Conservation (phyloP, 2,329 filamentous ascomycete species). For the Alternaria alternata region DNA sequence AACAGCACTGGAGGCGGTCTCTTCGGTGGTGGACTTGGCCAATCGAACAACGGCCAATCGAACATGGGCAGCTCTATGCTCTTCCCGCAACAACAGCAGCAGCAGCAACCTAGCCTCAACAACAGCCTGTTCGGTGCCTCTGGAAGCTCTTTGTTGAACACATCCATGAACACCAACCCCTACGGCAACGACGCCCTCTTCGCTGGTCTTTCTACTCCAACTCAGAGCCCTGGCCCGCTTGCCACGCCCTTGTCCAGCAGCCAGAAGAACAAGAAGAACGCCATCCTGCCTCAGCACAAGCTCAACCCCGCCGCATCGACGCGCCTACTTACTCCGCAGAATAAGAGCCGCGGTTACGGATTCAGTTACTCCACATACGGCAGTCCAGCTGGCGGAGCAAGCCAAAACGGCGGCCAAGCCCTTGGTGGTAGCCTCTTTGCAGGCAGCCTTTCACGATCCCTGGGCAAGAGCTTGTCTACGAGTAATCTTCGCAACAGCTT, state of each 20-base stretch:
- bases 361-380: constrained; percentile 94
- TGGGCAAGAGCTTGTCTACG: constrained; percentile 88
- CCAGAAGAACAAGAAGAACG: constrained; percentile 79
- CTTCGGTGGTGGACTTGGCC: constrained; percentile 54
- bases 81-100: constrained; percentile 57
- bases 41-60: constrained; percentile 53
- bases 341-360: constrained; percentile 79
- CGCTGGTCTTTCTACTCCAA: constrained; percentile 71
- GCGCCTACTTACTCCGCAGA: constrained; percentile 80
- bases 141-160: constrained; percentile 59
- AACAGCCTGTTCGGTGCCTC: constrained; percentile 63
- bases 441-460: constrained; percentile 72
- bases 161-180: constrained; percentile 73
- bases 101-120: constrained; percentile 49
- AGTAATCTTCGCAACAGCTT: constrained; percentile 85
- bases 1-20: constrained; percentile 55
- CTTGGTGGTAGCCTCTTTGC: constrained; percentile 52
- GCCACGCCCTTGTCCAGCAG: constrained; percentile 84
- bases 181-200: constrained; percentile 92
- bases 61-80: constrained; percentile 45
- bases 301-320: constrained; percentile 82
- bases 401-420: constrained; percentile 79
- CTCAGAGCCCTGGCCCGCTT: constrained; percentile 82
- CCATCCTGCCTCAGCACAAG: constrained; percentile 86
- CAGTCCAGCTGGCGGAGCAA: constrained; percentile 75